Percentiles rank a stretch among this genome's conserved stretches.
Conservation (phyloP, 805 yeast genomes). For the Lipomyces starkeyi region DNA sequence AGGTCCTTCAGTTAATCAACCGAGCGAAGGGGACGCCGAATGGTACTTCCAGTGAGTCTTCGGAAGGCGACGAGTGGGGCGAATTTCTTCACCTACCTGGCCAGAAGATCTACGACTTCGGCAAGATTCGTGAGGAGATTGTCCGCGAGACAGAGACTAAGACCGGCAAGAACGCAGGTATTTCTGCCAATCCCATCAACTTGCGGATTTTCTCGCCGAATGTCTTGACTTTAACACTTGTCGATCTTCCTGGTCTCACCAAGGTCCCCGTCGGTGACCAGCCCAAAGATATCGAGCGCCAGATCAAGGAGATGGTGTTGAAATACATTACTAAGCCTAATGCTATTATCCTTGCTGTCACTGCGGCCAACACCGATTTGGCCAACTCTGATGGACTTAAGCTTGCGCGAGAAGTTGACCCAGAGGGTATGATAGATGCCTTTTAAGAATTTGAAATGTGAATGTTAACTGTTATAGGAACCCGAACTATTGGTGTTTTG, state of each 20-base stretch:
- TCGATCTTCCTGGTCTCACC: conserved; percentile 96
- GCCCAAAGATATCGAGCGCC: conserved; percentile 94
- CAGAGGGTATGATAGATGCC: conserved; percentile 64
- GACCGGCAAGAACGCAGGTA: conserved; percentile 77
- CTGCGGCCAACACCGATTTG: conserved; percentile 94
- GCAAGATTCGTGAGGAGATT: conserved; percentile 87
- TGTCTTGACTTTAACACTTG: conserved; percentile 90
- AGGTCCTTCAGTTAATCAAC: conserved; percentile 72
- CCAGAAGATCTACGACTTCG: conserved; percentile 83
- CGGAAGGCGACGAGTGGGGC: conserved; percentile 83
- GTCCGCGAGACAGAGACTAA: conserved; percentile 88
- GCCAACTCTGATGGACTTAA: conserved; percentile 97
- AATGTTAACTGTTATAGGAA: conserved; percentile 19
- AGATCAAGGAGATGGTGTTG: conserved; percentile 89
- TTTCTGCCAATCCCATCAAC: conserved; percentile 90
- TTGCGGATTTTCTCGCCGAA: conserved; percentile 92
- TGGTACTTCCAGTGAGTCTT: conserved; percentile 35
- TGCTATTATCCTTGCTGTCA: conserved; percentile 91
- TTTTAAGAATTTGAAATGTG: neutral
- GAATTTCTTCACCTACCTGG: conserved; percentile 94
- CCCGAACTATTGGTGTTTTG: conserved; percentile 92
- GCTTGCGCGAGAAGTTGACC: conserved; percentile 96
- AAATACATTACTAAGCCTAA: conserved; percentile 94
- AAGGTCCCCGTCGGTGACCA: conserved; percentile 99
- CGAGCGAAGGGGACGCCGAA: conserved; percentile 49